Evolutionary conservation across 1,284 basidiomycete genomes (phyloP).

Genomic region (Cryptococcus deneoformans): DNA sequence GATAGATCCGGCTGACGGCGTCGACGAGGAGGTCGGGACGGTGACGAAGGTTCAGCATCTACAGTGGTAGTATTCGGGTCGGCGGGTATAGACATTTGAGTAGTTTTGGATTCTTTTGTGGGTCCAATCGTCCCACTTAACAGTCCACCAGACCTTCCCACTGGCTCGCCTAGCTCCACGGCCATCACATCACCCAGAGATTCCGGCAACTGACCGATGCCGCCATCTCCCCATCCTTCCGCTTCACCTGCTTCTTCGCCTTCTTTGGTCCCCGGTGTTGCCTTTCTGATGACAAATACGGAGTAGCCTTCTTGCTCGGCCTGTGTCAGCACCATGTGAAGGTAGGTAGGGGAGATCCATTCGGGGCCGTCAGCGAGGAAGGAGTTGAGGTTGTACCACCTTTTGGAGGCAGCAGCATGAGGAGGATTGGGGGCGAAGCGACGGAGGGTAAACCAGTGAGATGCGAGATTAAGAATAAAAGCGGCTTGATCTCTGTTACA

Average conservation of each 20-base stretch:
- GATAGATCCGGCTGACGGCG: conserved; percentile 21
- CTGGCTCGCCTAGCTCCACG: conserved; percentile 39
- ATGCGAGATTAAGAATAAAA: conserved; percentile 81
- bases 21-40: conserved; percentile 16
- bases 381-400: conserved; percentile 93
- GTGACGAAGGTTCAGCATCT: conserved; percentile 7
- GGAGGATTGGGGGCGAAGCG: conserved; percentile 57
- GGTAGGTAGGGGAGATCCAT: conserved; percentile 78
- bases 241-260: conserved; percentile 25
- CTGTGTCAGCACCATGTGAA: conserved; percentile 81
- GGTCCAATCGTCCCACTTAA: conserved; percentile 2
- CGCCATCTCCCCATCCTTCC: conserved; percentile 43
- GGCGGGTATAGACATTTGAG: background rate
- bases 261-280: conserved; percentile 17
- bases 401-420: conserved; percentile 43
- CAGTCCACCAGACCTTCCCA: conserved; percentile 22
- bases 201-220: conserved; percentile 40
- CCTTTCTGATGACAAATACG: conserved; percentile 67
- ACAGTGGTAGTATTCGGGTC: background rate
- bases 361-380: conserved; percentile 62
- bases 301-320: conserved; percentile 88
- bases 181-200: conserved; percentile 42
- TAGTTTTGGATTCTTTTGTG: conserved; percentile 15
- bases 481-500: conserved; percentile 68
- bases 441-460: conserved; percentile 87